These are phyloP conservation scores for Phytopythium oedochilum DNA, from an alignment of 352 stramenopile genomes.

Conservation along the genomic window DNA sequence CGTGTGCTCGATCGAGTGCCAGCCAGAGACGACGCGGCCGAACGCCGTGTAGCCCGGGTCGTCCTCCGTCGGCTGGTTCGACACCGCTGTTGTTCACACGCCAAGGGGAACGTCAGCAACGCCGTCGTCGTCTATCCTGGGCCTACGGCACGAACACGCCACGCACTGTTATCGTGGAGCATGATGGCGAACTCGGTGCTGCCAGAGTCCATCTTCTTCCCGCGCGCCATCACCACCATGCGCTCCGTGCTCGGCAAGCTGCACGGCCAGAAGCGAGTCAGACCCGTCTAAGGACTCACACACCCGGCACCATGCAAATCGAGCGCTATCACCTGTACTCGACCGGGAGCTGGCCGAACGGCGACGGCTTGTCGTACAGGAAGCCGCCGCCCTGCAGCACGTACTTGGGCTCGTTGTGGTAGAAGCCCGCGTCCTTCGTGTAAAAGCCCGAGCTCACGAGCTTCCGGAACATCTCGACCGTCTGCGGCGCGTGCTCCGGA, in stretches of 20 bases:
- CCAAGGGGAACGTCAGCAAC: not conserved
- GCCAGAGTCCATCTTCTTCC: constrained; percentile 60
- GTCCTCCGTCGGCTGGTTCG: constrained; percentile 56
- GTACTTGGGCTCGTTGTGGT: constrained; percentile 82
- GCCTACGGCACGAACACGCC: not conserved
- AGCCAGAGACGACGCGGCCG: constrained; percentile 68
- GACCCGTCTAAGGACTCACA: too few relatives aligned
- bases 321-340: constrained; percentile 55
- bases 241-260: constrained; percentile 71
- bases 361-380: constrained; percentile 65
- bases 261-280: too few relatives aligned
- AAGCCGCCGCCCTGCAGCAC: constrained; percentile 75
- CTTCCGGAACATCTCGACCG: constrained; percentile 64
- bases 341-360: constrained; percentile 60
- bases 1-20: constrained; percentile 72
- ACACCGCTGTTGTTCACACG: constrained; percentile 15
- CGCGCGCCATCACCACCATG: constrained; percentile 78
- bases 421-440: constrained; percentile 70
- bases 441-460: constrained; percentile 67
- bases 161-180: constrained; percentile 74
- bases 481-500: constrained; percentile 70
- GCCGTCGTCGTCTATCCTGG: not conserved
- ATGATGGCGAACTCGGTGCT: constrained; percentile 85
- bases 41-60: constrained; percentile 79
- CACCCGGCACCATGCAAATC: too few relatives aligned